Evolutionary conservation across 2,329 filamentous ascomycete genomes (phyloP).

Genomic region (Pochonia chlamydosporia): DNA sequence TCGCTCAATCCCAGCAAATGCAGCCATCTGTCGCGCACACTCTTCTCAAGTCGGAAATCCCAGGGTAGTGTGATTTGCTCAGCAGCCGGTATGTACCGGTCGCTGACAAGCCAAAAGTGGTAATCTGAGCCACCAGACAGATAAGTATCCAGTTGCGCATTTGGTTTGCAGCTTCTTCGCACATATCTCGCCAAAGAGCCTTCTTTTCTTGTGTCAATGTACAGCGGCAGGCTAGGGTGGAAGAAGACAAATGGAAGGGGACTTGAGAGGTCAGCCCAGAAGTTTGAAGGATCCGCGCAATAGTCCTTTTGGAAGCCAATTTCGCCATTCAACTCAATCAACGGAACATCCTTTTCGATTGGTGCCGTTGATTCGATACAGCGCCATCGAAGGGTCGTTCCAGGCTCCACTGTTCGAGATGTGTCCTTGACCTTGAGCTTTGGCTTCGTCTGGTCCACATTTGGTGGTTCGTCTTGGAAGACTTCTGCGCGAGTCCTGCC

Average conservation of each 20-base stretch:
- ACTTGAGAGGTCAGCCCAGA: constrained; percentile 61
- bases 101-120: constrained; percentile 89
- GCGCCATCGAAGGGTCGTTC: constrained; percentile 58
- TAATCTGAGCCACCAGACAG: constrained; percentile 74
- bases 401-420: constrained; percentile 26
- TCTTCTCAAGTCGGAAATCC: constrained; percentile 62
- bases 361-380: constrained; percentile 47
- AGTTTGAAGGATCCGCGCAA: constrained; percentile 58
- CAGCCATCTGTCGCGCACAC: constrained; percentile 46
- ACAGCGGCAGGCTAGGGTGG: constrained; percentile 80
- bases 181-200: constrained; percentile 83
- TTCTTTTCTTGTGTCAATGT: constrained; percentile 85
- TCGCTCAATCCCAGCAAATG: constrained; percentile 58
- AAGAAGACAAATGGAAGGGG: constrained; percentile 77
- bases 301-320: constrained; percentile 71
- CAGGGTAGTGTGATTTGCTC: constrained; percentile 60
- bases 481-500: constrained; percentile 62
- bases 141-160: constrained; percentile 81
- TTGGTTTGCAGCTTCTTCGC: constrained; percentile 87
- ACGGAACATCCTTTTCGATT: constrained; percentile 51
- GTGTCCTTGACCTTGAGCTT: constrained; percentile 46
- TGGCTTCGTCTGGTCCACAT: constrained; percentile 36
- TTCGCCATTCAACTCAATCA: constrained; percentile 71
- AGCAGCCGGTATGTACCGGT: constrained; percentile 61
- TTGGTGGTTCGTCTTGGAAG: constrained; percentile 50